A percentile compares a stretch with the other conserved stretches of the same genome.
These are phyloP conservation scores for Paragyromitra xinjiangensis DNA, from an alignment of 495 filamentous ascomycete genomes.

Conservation along the genomic window DNA sequence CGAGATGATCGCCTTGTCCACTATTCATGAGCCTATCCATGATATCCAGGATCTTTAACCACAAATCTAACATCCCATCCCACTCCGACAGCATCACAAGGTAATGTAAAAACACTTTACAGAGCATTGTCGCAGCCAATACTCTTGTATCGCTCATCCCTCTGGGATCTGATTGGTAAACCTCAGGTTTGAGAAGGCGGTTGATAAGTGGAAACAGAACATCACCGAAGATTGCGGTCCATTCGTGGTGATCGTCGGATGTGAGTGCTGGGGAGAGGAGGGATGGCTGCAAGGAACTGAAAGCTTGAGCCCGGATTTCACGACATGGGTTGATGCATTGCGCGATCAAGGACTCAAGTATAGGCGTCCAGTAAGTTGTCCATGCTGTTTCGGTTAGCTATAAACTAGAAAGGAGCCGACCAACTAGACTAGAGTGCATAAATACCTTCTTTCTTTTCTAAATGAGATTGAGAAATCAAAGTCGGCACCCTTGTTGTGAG, in stretches of 20 bases:
- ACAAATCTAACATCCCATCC: slow-evolving; percentile 92
- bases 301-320: slow-evolving; percentile 86
- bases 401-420: neutral
- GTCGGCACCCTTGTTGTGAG: slow-evolving; percentile 81
- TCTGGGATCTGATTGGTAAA: slow-evolving; percentile 87
- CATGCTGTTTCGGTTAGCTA: slow-evolving; percentile 70
- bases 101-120: slow-evolving; percentile 95
- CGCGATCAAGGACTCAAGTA: slow-evolving; percentile 83
- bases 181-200: slow-evolving; percentile 89
- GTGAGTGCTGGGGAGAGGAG: slow-evolving; percentile 83
- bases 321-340: slow-evolving; percentile 97
- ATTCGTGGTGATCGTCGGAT: slow-evolving; percentile 82
- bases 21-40: slow-evolving; percentile 97
- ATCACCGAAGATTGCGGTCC: slow-evolving; percentile 92
- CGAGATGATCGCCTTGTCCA: slow-evolving; percentile 87
- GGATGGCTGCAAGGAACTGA: slow-evolving; percentile 84
- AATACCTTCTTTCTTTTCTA: slow-evolving; percentile 84
- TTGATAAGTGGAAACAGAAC: slow-evolving; percentile 95
- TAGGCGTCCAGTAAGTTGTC: slow-evolving; percentile 97
- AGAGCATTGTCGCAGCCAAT: slow-evolving; percentile 87
- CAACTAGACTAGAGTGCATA: neutral
- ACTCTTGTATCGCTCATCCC: slow-evolving; percentile 97
- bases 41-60: slow-evolving; percentile 90
- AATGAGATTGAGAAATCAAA: slow-evolving; percentile 89
- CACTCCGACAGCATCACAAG: slow-evolving; percentile 82